A percentile compares a stretch with the other conserved stretches of the same genome.
Conservation (phyloP, 2,329 filamentous ascomycete genomes). For the Achaetomium macrosporum region DNA sequence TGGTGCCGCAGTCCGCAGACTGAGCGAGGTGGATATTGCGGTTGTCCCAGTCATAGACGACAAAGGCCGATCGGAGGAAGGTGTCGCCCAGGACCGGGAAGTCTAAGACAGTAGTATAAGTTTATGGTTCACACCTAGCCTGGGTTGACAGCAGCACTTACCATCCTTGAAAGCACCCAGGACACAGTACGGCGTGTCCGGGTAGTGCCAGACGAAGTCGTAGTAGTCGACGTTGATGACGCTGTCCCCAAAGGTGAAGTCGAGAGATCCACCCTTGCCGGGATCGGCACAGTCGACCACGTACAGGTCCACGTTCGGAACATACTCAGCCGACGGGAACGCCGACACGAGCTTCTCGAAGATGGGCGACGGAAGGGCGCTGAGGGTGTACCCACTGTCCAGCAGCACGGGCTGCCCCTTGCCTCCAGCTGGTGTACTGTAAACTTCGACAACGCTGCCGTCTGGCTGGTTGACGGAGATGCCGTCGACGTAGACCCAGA, state of each 20-base stretch:
- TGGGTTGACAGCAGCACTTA: neutral
- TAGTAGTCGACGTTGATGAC: conserved; percentile 5
- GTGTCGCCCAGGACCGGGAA: conserved; percentile 37
- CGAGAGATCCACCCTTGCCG: neutral
- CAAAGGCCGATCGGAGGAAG: conserved; percentile 41
- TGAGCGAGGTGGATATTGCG: conserved; percentile 34
- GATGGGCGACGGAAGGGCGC: conserved; percentile 3
- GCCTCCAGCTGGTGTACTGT: neutral
- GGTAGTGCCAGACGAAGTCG: conserved; percentile 5
- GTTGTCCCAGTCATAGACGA: conserved; percentile 40
- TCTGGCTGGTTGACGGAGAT: neutral
- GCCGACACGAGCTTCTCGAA: neutral
- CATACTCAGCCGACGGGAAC: neutral
- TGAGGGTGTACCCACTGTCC: conserved; percentile 11
- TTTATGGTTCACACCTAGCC: too few species aligned
- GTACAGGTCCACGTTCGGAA: neutral
- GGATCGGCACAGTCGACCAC: conserved; percentile 2
- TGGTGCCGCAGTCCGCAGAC: conserved; percentile 35
- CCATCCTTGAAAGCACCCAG: conserved; percentile 16
- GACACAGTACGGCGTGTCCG: conserved; percentile 7
- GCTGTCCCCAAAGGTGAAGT: conserved; percentile 5
- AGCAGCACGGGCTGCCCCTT: conserved; percentile 4
- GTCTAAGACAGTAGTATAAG: too few species aligned
- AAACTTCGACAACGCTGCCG: neutral
- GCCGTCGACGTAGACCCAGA: neutral